A percentile compares a stretch with the other conserved stretches of the same genome.
Evolutionary conservation across 306 rosid genomes (phyloP).

Genomic region (Pachyrhizus erosus): DNA sequence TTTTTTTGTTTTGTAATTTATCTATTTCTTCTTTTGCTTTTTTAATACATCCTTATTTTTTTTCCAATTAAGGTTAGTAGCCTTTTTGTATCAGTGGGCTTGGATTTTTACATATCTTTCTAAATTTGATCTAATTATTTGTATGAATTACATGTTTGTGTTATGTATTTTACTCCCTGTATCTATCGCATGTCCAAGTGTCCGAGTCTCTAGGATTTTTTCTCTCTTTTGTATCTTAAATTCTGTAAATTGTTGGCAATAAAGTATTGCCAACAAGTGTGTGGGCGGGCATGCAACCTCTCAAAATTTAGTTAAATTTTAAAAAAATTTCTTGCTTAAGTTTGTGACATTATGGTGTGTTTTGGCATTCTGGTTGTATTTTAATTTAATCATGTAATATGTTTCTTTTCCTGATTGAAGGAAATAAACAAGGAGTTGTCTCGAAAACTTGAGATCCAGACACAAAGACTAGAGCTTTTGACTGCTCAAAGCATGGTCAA

Average conservation of each 20-base stretch:
- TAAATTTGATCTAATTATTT: neutral
- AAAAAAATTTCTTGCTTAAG: neutral
- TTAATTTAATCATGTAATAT: conserved; percentile 24
- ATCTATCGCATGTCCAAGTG: neutral
- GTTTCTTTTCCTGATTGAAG: conserved; percentile 57
- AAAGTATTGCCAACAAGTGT: neutral
- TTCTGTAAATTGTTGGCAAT: neutral
- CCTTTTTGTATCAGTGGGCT: neutral
- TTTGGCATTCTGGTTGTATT: neutral
- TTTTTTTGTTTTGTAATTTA: neutral
- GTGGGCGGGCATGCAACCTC: neutral
- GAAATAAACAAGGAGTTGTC: conserved; percentile 87
- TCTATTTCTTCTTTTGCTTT: neutral
- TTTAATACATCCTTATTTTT: neutral
- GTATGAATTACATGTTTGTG: neutral
- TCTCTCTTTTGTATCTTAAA: neutral
- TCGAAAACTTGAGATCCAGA: conserved; percentile 86
- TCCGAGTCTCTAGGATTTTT: neutral
- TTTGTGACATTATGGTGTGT: neutral
- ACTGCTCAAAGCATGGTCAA: conserved; percentile 86
- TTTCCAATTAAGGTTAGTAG: neutral
- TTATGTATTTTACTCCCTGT: neutral
- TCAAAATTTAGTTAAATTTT: neutral
- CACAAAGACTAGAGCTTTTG: conserved; percentile 96
- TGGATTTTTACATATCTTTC: neutral